Evolutionary conservation across 768 basidiomycete species (phyloP).

Genomic region (Agaricus subrufescens): DNA sequence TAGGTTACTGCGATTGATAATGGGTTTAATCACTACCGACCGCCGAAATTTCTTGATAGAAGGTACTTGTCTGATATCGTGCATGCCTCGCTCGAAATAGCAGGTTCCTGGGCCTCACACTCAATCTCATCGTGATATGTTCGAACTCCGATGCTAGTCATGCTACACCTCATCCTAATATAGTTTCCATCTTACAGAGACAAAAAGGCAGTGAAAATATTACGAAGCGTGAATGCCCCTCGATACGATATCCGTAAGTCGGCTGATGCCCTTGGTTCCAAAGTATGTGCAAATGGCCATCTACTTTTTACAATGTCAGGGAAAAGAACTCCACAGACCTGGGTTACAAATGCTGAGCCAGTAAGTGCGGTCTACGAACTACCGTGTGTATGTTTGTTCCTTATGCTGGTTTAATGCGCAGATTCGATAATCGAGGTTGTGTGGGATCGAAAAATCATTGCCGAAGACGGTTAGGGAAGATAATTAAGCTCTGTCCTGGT

Average conservation of each 20-base stretch:
- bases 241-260: not conserved
- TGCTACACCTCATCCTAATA: not conserved
- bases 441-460: not conserved
- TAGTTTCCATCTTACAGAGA: not conserved
- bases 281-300: not conserved
- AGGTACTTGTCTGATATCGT: not conserved
- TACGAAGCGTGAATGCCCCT: not conserved
- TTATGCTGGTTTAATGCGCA: not conserved
- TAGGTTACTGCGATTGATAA: not conserved
- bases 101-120: not conserved
- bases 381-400: not conserved
- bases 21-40: not conserved
- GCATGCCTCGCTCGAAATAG: not conserved
- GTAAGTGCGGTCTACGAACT: not conserved
- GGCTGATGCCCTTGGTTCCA: not conserved
- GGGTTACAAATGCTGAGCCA: not conserved
- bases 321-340: constrained; percentile 1
- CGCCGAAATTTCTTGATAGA: not conserved
- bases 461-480: not conserved
- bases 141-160: not conserved
- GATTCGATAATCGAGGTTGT: not conserved
- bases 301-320: not conserved
- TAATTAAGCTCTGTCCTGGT: no score
- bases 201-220: not conserved
- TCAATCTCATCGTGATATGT: not conserved